phyloP scores from a whole-genome alignment of 2,329 filamentous ascomycete species.

The Pseudogymnoascus sp. region DNA sequence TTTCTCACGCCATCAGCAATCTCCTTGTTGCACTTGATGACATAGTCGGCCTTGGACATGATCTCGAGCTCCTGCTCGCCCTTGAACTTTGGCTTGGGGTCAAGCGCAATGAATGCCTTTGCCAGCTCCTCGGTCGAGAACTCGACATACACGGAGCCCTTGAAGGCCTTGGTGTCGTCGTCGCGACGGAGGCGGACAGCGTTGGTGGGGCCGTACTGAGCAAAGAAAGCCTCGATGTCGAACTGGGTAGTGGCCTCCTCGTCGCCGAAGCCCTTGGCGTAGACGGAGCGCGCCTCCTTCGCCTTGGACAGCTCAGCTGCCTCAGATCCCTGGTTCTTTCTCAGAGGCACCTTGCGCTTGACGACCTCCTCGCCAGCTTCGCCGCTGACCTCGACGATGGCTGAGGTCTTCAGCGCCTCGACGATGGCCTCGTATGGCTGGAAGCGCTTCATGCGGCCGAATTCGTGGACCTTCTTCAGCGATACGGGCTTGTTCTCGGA shows the following conservation, averaged over 20 bases:
- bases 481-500: constrained; percentile 73
- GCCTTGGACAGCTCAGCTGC: constrained; percentile 44
- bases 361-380: constrained; percentile 64
- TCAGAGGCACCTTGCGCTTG: constrained; percentile 68
- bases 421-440: constrained; percentile 79
- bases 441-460: constrained; percentile 96
- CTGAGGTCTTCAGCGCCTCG: constrained; percentile 72
- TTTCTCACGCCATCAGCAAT: constrained; percentile 65
- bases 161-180: constrained; percentile 66
- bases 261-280: constrained; percentile 88
- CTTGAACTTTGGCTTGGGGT: constrained; percentile 79
- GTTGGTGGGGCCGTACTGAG: constrained; percentile 69
- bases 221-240: constrained; percentile 89
- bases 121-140: constrained; percentile 74
- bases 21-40: constrained; percentile 65
- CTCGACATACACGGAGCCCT: constrained; percentile 94
- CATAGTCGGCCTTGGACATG: constrained; percentile 85
- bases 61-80: constrained; percentile 64
- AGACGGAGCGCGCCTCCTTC: constrained; percentile 66
- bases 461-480: constrained; percentile 70
- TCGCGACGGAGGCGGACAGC: constrained; percentile 79
- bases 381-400: constrained; percentile 65
- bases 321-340: constrained; percentile 46
- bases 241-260: constrained; percentile 82
- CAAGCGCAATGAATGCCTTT: constrained; percentile 70